Evolutionary conservation across 2,329 filamentous ascomycete species (phyloP), one percentile per base, ranked within the genome.

Genomic region (Fusarium bulbicola): DNA sequence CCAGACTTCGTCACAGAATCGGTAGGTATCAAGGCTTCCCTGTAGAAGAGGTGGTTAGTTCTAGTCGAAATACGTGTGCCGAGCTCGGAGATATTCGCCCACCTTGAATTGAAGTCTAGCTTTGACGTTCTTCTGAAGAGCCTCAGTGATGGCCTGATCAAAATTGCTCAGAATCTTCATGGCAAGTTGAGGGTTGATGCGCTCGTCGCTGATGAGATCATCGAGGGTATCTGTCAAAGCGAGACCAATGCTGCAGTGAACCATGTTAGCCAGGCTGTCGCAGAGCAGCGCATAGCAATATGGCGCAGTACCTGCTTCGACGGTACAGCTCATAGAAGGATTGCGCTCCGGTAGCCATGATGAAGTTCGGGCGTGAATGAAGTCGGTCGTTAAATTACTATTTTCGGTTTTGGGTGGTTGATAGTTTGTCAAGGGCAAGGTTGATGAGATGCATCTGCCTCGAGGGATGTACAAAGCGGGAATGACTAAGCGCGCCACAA

Each of bases 1-100:
- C 96, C 96, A 99, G 66, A 99, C 96, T 85, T 99, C 96, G 84
- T 99, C 96, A 86, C 96, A 99, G 88, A 99, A 99, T 77, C 96
- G 93, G 86, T 99, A 99, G 21, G 96, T 98, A 82, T 98, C 95
- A 72, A 99, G 91, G 80, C 97, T 96, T 53, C 96, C 96, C 95
- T 98, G 26, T 32, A 30, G n/a, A 39, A 21, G 30, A 52, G 18
- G n/a, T 40, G 37, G 34, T 73, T 39, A 73, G 54, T 40, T 16
- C 37, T 39, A 36, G 6, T 28, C 46, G 40, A 37, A 6, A 28
- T 20, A 45, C 21, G 15, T 20, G 28, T 36, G 46, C 42, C 26
- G 50, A 52, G 45, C 30, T 54, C 50, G 32, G 58, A 57, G 42
- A n/a, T 52, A 40, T 53, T 20, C 40, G 56, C 75, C 81, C 85